Evolutionary conservation across 2,329 filamentous ascomycete species (phyloP).

Genomic region (Colletotrichum tabaci): DNA sequence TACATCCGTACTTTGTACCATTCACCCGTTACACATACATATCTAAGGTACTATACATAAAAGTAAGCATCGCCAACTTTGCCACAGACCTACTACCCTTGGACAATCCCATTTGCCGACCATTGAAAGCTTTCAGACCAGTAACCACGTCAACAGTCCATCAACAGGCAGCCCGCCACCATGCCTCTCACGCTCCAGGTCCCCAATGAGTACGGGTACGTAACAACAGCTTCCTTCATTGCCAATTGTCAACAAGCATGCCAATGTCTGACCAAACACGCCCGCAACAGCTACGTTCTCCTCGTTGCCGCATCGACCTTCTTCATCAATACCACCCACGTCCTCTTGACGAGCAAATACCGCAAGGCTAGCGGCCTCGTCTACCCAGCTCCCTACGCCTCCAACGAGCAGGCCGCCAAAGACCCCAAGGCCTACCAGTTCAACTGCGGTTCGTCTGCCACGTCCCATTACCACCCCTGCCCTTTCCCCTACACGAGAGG

Average conservation of each 20-base stretch:
- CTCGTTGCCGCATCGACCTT: conserved; percentile 69
- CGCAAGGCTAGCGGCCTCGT: conserved; percentile 68
- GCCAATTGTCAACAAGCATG: background rate
- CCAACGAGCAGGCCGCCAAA: conserved; percentile 67
- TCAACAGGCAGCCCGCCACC: background rate
- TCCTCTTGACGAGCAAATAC: conserved; percentile 59
- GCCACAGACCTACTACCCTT: background rate
- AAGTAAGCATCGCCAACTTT: background rate
- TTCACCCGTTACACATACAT: background rate
- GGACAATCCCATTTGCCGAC: background rate
- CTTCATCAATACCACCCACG: conserved; percentile 71
- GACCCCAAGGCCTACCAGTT: conserved; percentile 69
- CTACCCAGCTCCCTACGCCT: conserved; percentile 73
- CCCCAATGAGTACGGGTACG: conserved; percentile 67
- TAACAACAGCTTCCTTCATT: conserved; percentile 6
- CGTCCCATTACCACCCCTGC: background rate
- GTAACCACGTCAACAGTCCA: background rate
- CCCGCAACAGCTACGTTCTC: conserved; percentile 71
- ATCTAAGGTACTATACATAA: too few species aligned
- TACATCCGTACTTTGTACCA: background rate
- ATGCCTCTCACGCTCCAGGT: conserved; percentile 63
- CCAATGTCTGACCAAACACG: conserved; percentile 10
- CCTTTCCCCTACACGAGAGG: conserved; percentile 7
- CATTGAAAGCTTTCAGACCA: background rate
- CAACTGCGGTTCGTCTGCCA: conserved; percentile 69